Conservation (phyloP, 2,329 filamentous ascomycete genomes). For the Alternaria viburni region DNA sequence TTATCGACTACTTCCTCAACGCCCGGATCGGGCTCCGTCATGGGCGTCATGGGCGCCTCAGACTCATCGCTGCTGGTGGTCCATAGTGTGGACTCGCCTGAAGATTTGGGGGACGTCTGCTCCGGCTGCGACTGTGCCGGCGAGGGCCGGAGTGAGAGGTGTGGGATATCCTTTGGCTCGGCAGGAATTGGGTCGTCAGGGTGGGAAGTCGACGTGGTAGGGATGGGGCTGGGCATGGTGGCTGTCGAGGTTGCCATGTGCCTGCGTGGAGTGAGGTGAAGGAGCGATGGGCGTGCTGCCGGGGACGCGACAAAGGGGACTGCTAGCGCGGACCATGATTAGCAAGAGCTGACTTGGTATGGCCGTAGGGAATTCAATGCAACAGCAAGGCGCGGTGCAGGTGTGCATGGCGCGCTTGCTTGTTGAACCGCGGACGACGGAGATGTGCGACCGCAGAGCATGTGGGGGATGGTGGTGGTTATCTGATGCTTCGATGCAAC, state of each 20-base stretch:
- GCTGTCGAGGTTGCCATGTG: conserved; percentile 29
- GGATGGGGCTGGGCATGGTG: conserved; percentile 41
- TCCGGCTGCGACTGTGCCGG: conserved; percentile 30
- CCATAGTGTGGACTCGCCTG: conserved; percentile 49
- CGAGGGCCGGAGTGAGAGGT: conserved; percentile 31
- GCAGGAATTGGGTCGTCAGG: conserved; percentile 55
- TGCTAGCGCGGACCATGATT: conserved; percentile 33
- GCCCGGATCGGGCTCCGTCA: conserved; percentile 50
- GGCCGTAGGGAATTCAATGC: not conserved
- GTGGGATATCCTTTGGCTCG: conserved; percentile 47
- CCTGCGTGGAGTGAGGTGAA: conserved; percentile 13
- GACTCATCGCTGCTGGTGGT: conserved; percentile 52
- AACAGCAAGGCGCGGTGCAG: not conserved
- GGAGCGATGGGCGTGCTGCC: conserved; percentile 17
- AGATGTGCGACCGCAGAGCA: conserved; percentile 1
- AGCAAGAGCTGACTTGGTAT: conserved; percentile 26
- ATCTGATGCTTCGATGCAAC: conserved; percentile 17
- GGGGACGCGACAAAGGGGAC: conserved; percentile 29
- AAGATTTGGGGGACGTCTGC: conserved; percentile 49
- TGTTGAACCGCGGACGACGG: conserved; percentile 6
- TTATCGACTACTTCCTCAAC: conserved; percentile 53
- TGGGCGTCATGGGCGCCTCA: conserved; percentile 52
- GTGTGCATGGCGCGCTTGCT: not conserved
- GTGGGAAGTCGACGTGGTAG: conserved; percentile 53
- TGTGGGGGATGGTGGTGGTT: conserved; percentile 5